Percentiles rank a stretch among this genome's conserved stretches.
Evolutionary conservation across 2,329 filamentous ascomycete species (phyloP).

Genomic region (Coleophoma eucalyptorum): DNA sequence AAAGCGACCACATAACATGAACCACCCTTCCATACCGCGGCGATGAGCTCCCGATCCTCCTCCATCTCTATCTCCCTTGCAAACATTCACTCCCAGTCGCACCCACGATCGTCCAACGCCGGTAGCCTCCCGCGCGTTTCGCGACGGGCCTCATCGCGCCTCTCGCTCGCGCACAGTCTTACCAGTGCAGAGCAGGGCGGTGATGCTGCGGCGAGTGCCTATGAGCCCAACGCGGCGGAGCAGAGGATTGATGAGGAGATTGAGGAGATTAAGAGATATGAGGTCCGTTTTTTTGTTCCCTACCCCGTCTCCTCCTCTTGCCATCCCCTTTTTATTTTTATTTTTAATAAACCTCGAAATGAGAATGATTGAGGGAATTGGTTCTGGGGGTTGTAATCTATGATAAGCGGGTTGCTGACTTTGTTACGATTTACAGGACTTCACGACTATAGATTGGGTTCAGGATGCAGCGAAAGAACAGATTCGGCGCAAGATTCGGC

Average conservation of each 20-base stretch:
- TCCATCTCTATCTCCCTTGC: not conserved
- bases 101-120: conserved; percentile 58
- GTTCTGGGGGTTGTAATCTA: conserved; percentile 1
- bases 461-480: conserved; percentile 94
- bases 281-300: conserved; percentile 42
- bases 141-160: conserved; percentile 32
- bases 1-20: too few relatives aligned
- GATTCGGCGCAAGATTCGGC: conserved; percentile 70
- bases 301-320: too few relatives aligned
- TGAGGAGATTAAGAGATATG: conserved; percentile 95
- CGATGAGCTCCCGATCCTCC: not conserved
- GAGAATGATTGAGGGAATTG: too few relatives aligned
- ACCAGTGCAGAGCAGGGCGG: conserved; percentile 58
- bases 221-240: conserved; percentile 43
- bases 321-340: too few relatives aligned
- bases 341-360: too few relatives aligned
- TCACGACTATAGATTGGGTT: conserved; percentile 98
- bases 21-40: not conserved
- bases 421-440: conserved; percentile 54
- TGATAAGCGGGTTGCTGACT: not conserved
- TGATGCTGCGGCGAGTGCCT: conserved; percentile 44
- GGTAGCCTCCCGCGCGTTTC: not conserved
- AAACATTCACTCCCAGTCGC: not conserved
- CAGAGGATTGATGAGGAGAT: conserved; percentile 89
- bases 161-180: conserved; percentile 56